These are phyloP conservation scores for Irpex lacteus DNA, from an alignment of 1,284 basidiomycete genomes.

Conservation along the genomic window DNA sequence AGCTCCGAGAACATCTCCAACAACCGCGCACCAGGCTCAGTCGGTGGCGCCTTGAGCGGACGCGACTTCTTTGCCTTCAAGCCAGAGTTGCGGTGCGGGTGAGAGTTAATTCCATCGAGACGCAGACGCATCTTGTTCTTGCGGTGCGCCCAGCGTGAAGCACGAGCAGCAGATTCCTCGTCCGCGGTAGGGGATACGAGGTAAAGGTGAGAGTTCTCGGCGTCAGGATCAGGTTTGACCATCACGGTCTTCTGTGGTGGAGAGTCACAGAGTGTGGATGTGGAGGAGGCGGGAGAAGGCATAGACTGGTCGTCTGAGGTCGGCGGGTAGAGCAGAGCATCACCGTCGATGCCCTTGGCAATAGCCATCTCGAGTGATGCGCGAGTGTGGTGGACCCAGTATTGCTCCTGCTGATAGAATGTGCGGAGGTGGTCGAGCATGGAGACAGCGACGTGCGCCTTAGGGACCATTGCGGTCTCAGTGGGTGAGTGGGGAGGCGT, in stretches of 20 bases:
- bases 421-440: conserved; percentile 55
- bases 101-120: conserved; percentile 42
- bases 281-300: conserved; percentile 18
- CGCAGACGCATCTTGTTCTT: conserved; percentile 47
- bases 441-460: background rate
- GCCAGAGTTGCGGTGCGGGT: conserved; percentile 12
- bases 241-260: background rate
- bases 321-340: conserved; percentile 1
- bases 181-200: conserved; percentile 17
- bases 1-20: conserved; percentile 68
- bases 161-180: conserved; percentile 15
- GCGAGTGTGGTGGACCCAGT: conserved; percentile 56
- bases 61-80: conserved; percentile 20
- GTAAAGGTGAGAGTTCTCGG: conserved; percentile 2
- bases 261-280: background rate
- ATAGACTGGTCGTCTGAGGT: conserved; percentile 19
- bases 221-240: conserved; percentile 9
- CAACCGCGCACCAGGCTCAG: conserved; percentile 49
- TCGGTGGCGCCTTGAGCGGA: conserved; percentile 30
- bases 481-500: conserved; percentile 14
- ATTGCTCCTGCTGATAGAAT: conserved; percentile 66
- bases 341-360: conserved; percentile 30
- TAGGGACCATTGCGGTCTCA: background rate
- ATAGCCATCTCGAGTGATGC: conserved; percentile 32
- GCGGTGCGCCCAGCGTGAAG: conserved; percentile 42